These are phyloP conservation scores for Juglanconis sp. DNA, from an alignment of 2,329 filamentous ascomycete species.

Conservation along the genomic window DNA sequence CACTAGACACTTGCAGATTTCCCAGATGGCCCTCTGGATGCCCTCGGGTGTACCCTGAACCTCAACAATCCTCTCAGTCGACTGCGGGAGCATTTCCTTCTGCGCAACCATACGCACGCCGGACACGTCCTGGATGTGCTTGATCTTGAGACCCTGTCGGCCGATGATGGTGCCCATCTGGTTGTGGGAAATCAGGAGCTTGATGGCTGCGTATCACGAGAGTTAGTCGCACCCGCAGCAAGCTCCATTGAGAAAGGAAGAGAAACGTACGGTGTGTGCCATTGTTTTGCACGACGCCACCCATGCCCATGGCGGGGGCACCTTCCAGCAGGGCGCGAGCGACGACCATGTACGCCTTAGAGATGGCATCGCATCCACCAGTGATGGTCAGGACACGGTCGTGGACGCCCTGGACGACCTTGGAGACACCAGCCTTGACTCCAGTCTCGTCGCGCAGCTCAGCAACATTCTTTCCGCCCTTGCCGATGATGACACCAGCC, in stretches of 20 bases:
- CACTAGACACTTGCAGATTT: conserved; percentile 97
- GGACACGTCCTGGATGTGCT: conserved; percentile 96
- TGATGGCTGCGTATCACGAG: conserved; percentile 65
- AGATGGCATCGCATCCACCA: conserved; percentile 81
- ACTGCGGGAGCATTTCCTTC: conserved; percentile 99
- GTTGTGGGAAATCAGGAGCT: conserved; percentile 97
- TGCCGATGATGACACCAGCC: conserved; percentile 97
- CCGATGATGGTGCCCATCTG: conserved; percentile 99
- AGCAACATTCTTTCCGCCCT: conserved; percentile 96
- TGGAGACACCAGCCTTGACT: conserved; percentile 96
- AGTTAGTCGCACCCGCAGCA: not conserved
- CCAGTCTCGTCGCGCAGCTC: conserved; percentile 96
- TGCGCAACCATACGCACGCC: conserved; percentile 98
- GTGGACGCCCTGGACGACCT: conserved; percentile 95
- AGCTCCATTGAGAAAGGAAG: not conserved
- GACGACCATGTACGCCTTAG: conserved; percentile 90
- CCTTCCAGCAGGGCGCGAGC: conserved; percentile 89
- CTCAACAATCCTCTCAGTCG: conserved; percentile 95
- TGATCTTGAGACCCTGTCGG: conserved; percentile 94
- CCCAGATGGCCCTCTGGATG: conserved; percentile 95
- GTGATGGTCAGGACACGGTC: conserved; percentile 96
- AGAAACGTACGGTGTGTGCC: conserved; percentile 84
- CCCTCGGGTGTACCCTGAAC: conserved; percentile 92
- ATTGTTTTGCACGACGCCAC: conserved; percentile 78
- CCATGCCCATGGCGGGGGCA: conserved; percentile 94